Evolutionary conservation across 2,329 filamentous ascomycete species (phyloP).

Genomic region (Fusarium sambucinum): DNA sequence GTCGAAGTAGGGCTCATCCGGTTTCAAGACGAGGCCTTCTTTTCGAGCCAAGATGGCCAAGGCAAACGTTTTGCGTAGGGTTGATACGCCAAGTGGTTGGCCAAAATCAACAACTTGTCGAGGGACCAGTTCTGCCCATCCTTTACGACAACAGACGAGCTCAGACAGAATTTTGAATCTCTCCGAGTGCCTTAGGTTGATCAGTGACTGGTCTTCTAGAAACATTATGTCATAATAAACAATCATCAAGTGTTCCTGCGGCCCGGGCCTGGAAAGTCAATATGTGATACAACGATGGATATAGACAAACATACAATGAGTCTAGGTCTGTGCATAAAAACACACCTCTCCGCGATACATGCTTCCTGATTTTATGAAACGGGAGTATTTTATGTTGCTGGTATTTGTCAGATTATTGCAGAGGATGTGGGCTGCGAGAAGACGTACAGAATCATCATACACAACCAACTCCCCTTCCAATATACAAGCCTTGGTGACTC

Average conservation of each 20-base stretch:
- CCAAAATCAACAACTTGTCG: constrained; percentile 77
- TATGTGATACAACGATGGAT: constrained; percentile 21
- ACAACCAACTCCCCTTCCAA: constrained; percentile 87
- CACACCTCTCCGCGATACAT: constrained; percentile 78
- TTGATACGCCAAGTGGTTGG: constrained; percentile 61
- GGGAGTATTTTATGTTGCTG: constrained; percentile 73
- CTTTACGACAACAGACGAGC: constrained; percentile 64
- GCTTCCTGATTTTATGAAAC: constrained; percentile 86
- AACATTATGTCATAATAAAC: constrained; percentile 70
- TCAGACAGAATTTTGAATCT: constrained; percentile 70
- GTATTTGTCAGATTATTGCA: constrained; percentile 19
- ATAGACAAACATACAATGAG: constrained; percentile 66
- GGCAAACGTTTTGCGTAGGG: constrained; percentile 74
- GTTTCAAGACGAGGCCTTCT: constrained; percentile 87
- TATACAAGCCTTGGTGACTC: constrained; percentile 75
- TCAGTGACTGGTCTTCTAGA: constrained; percentile 65
- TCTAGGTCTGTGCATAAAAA: constrained; percentile 77
- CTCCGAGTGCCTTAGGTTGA: constrained; percentile 66
- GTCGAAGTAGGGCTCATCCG: constrained; percentile 81
- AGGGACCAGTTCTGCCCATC: constrained; percentile 74
- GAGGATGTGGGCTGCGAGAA: not conserved
- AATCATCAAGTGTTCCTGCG: constrained; percentile 70
- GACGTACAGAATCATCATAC: constrained; percentile 71
- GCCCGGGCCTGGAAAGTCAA: constrained; percentile 56
- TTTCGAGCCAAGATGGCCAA: constrained; percentile 72